Evolutionary conservation across 2,329 filamentous ascomycete species (phyloP), one percentile per base, ranked within the genome.

Genomic region (Scedosporium boydii): DNA sequence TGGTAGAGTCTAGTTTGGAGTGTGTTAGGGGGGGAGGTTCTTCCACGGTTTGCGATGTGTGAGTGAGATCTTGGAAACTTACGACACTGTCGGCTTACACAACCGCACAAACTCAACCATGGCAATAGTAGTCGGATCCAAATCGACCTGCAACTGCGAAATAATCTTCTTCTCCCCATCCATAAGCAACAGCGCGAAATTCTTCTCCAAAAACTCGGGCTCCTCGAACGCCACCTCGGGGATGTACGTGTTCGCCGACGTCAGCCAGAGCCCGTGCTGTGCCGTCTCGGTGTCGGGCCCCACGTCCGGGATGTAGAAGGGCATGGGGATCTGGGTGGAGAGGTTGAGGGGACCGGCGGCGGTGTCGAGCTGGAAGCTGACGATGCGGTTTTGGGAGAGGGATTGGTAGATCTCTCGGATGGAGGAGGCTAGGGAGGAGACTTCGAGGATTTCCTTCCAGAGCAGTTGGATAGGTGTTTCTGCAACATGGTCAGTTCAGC

Each of bases 101-200:
- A 91, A 83, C 65, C 89, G 86, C 42, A 90, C 88, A 73, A 93
- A 92, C 72, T 93, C 90, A 2, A 93, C 84, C 71, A 99, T 86
- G 6, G 88, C 87, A 1, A 85, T 82, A 0, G 90, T 89, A 6
- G 91, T 85, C 6, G 90, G 87, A 53, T 91, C 90, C 7, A 87
- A 82, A 56, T 95, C 90, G 0, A 85, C 82, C 68, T 96, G 85
- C 9, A 98, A 85, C 64, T 90, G 87, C 1, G 90, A 82, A 5
- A 87, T 80, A 63, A 88, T 84, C 68, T 87, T 86, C 68, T 87
- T 86, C 69, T 93, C 89, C 68, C 96, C 91, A 64, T 92, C 87
- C 60, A 96, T 85, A 7, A 98, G 82, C 0, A 99, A 80, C 2
- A 99, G 78, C 0, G 90, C 90, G 69, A 96, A 96, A 72, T 96